Conservation (phyloP, 2,329 filamentous ascomycete genomes). For the Decorospora gaudefroyi region DNA sequence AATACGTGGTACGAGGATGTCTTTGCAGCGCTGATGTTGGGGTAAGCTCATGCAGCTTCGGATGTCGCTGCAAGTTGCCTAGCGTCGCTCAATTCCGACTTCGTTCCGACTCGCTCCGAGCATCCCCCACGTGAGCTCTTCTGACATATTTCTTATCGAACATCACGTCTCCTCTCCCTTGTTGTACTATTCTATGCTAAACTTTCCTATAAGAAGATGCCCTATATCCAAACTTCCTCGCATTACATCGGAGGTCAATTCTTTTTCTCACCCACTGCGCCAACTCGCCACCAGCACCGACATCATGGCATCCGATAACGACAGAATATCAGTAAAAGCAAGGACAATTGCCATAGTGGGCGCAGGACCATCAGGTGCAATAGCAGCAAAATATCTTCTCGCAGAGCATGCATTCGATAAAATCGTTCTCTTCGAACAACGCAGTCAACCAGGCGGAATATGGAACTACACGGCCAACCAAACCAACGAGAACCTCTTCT, state of each 20-base stretch:
- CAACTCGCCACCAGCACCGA: not conserved
- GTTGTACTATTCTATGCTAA: slow-evolving; percentile 1
- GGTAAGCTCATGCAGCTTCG: slow-evolving; percentile 2
- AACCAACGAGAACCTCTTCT: slow-evolving; percentile 52
- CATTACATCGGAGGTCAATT: not conserved
- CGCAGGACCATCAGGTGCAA: slow-evolving; percentile 78
- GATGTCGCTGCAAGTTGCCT: slow-evolving; percentile 20
- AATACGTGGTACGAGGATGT: not conserved
- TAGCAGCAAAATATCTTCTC: slow-evolving; percentile 75
- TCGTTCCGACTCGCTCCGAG: slow-evolving; percentile 22
- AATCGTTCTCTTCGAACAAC: slow-evolving; percentile 82
- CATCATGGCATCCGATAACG: slow-evolving; percentile 15
- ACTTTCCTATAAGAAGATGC: slow-evolving; percentile 1
- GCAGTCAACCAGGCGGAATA: slow-evolving; percentile 74
- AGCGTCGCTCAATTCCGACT: slow-evolving; percentile 14
- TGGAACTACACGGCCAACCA: slow-evolving; percentile 75
- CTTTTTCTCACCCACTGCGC: not conserved
- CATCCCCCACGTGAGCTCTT: slow-evolving; percentile 17
- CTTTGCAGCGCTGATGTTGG: not conserved
- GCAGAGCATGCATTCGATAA: slow-evolving; percentile 71
- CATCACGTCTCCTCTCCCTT: not conserved
- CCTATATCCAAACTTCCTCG: not conserved
- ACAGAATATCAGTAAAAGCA: slow-evolving; percentile 48
- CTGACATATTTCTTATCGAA: not conserved
- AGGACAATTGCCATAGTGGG: slow-evolving; percentile 76